Evolutionary conservation across 2,329 filamentous ascomycete genomes (phyloP).

Genomic region (Fonsecaea multimorphosa): DNA sequence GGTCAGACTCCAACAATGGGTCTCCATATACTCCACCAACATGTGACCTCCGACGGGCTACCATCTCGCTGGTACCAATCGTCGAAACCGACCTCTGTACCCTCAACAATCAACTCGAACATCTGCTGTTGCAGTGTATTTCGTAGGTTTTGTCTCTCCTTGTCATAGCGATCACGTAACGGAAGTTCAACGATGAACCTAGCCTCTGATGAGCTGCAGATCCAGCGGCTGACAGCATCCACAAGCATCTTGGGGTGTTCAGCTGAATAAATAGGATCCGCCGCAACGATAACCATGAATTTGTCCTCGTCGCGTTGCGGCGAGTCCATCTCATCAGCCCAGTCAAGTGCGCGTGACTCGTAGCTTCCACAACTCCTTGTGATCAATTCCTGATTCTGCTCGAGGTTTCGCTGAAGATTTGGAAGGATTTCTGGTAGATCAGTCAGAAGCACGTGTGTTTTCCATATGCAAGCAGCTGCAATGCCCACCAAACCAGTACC

Average conservation of each 20-base stretch:
- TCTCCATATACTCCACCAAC: constrained; percentile 57
- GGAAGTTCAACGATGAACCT: constrained; percentile 82
- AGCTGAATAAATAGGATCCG: constrained; percentile 86
- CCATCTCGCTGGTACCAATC: constrained; percentile 55
- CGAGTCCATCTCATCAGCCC: constrained; percentile 56
- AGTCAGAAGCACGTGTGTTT: constrained; percentile 71
- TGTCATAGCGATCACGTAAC: constrained; percentile 70
- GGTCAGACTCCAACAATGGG: constrained; percentile 7
- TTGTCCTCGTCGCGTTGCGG: constrained; percentile 44
- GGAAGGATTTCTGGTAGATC: constrained; percentile 83
- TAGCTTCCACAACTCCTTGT: constrained; percentile 59
- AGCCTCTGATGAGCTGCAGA: constrained; percentile 63
- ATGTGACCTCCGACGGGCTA: constrained; percentile 50
- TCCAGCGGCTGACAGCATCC: constrained; percentile 70
- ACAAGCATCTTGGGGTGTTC: constrained; percentile 78
- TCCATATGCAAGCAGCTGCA: constrained; percentile 76
- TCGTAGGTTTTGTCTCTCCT: constrained; percentile 68
- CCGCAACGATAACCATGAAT: constrained; percentile 74
- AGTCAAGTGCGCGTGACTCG: constrained; percentile 69
- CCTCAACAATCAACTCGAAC: constrained; percentile 58
- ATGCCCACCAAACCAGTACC: constrained; percentile 92
- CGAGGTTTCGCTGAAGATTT: constrained; percentile 78
- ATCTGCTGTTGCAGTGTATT: constrained; percentile 63
- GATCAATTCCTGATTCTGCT: constrained; percentile 66
- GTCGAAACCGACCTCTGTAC: constrained; percentile 54